Evolutionary conservation across 2,329 filamentous ascomycete genomes (phyloP), one percentile per base, ranked within the genome.

Genomic region (Podosphaera xanthii): DNA sequence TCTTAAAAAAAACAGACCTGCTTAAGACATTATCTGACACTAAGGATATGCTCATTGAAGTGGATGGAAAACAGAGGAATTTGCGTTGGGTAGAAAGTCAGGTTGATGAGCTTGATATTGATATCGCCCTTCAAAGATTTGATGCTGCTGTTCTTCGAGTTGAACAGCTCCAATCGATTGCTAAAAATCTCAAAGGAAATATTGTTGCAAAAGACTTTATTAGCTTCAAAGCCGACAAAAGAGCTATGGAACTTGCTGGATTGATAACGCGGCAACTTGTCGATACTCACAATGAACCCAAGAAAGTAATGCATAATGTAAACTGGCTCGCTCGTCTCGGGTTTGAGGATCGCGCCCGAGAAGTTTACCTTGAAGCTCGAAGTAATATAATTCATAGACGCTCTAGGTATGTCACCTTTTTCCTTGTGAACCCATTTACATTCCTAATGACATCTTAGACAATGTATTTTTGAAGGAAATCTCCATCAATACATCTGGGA

Each of bases 31-130:
- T 89, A 8, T 88, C 87, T 1, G 81, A 83, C 62, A 82, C 85
- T 65, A 88, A 88, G 68, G 87, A 94, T 62, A 85, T 95, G 73
- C 79, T 95, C 59, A 90, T 98, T 64, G 92, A 98, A 66, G 87
- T 95, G 12, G 92, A 97, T 67, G 92, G 92, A 56, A 94, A 94
- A 67, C 90, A 96, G 70, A 88, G 97, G 69, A 96, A 92, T 69
- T 77, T 98, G 54, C 86, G 91, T 58, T 96, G 88, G 88, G 88
- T 98, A 0, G 92, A 98, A 70, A 82, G 83, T 58, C 88, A 97
- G 71, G 86, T 98, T 70, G 92, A 98, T 68, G 88, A 94, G 67
- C 79, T 98, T 4, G 92, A 98, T 67, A 97, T 97, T 65, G 85
- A 94, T 66, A 90, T 98, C 66, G 91, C 92, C 0, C 77, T 96